Percentiles rank a stretch among this genome's conserved stretches.
Conservation (phyloP, 2,329 filamentous ascomycete genomes). For the Fusarium graminum region DNA sequence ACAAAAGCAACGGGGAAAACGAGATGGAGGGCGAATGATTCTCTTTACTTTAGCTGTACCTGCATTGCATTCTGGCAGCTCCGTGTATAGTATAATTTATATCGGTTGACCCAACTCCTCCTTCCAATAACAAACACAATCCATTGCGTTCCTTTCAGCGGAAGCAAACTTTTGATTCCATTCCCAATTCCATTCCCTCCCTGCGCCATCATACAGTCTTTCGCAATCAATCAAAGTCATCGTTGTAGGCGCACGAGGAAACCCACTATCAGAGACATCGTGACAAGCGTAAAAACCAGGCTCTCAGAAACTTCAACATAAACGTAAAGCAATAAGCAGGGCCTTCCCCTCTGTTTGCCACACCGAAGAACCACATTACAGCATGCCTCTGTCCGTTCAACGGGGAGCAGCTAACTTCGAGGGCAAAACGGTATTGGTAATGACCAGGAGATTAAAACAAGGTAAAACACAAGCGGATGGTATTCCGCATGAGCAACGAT, state of each 20-base stretch:
- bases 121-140: constrained; percentile 26
- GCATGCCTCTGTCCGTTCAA: constrained; percentile 46
- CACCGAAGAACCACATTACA: constrained; percentile 35
- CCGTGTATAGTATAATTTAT: constrained; percentile 49
- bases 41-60: constrained; percentile 45
- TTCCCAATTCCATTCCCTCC: constrained; percentile 28
- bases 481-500: constrained; percentile 23
- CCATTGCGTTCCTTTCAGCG: constrained; percentile 39
- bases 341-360: constrained; percentile 20
- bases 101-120: constrained; percentile 39
- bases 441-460: constrained; percentile 42
- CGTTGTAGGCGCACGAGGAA: constrained; percentile 22
- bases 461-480: constrained; percentile 29
- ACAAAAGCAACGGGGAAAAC: neutral
- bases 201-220: constrained; percentile 42
- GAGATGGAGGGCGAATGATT: constrained; percentile 32
- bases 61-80: constrained; percentile 48
- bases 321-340: constrained; percentile 15
- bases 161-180: constrained; percentile 43
- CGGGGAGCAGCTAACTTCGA: constrained; percentile 38
- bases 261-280: constrained; percentile 35
- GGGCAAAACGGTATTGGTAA: constrained; percentile 20
- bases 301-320: constrained; percentile 28
- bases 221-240: constrained; percentile 42
- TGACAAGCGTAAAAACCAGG: constrained; percentile 40